Percentiles rank a stretch among this genome's conserved stretches.
Evolutionary conservation across 2,329 filamentous ascomycete species (phyloP).

Genomic region (Fusarium pilosicola): DNA sequence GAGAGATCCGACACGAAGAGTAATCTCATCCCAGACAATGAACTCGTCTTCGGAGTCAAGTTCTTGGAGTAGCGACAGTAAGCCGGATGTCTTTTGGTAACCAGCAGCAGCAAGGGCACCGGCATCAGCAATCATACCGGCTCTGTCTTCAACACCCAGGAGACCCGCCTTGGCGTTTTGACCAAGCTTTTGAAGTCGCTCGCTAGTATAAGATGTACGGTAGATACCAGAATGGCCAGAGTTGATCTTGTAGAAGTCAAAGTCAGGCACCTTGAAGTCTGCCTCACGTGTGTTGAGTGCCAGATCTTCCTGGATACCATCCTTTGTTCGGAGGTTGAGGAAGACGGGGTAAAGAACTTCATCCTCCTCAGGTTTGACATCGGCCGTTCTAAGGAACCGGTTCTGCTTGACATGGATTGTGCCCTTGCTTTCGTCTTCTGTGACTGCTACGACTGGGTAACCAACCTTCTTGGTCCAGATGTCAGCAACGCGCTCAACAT

Average conservation of each 20-base stretch:
- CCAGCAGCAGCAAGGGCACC: conserved; percentile 89
- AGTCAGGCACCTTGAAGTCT: conserved; percentile 78
- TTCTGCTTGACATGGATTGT: conserved; percentile 93
- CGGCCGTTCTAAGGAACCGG: conserved; percentile 90
- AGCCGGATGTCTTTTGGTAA: conserved; percentile 91
- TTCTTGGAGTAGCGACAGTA: conserved; percentile 84
- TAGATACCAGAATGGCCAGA: conserved; percentile 94
- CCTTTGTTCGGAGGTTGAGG: conserved; percentile 83
- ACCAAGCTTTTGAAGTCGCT: conserved; percentile 87
- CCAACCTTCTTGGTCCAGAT: conserved; percentile 98
- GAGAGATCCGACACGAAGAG: conserved; percentile 79
- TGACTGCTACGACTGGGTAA: conserved; percentile 89
- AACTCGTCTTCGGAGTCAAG: conserved; percentile 87
- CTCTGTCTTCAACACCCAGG: conserved; percentile 87
- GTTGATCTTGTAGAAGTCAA: conserved; percentile 96
- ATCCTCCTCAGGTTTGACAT: conserved; percentile 94
- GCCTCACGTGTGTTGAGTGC: conserved; percentile 72
- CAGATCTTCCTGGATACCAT: conserved; percentile 81
- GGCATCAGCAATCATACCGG: conserved; percentile 94
- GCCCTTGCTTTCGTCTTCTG: conserved; percentile 69
- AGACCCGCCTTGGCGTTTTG: conserved; percentile 78
- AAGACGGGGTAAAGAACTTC: conserved; percentile 89
- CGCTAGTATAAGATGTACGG: conserved; percentile 86
- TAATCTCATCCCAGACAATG: conserved; percentile 94
- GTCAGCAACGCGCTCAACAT: conserved; percentile 89